Conservation (phyloP, 805 yeast species). For the Helenozyma rhizophorensis region DNA sequence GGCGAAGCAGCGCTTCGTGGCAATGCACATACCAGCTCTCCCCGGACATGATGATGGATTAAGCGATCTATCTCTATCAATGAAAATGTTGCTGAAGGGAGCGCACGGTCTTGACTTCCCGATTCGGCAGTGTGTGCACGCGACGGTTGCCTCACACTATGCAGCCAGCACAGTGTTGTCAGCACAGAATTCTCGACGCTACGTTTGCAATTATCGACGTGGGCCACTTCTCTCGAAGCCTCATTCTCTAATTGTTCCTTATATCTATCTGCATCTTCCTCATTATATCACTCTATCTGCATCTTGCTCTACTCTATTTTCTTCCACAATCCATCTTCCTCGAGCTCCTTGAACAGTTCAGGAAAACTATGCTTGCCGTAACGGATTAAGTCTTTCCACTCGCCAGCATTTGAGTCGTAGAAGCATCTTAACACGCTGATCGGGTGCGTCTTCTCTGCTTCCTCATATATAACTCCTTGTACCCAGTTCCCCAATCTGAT, state of each 20-base stretch:
- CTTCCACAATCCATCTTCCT: slow-evolving; percentile 7
- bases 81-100: too few species aligned
- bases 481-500: slow-evolving; percentile 48
- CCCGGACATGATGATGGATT: slow-evolving; percentile 19
- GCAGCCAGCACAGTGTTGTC: too few species aligned
- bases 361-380: slow-evolving; percentile 29
- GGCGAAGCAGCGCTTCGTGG: neutral
- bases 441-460: slow-evolving; percentile 15
- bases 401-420: slow-evolving; percentile 9
- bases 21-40: slow-evolving; percentile 24
- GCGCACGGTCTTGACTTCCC: slow-evolving; percentile 1
- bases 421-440: slow-evolving; percentile 25
- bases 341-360: slow-evolving; percentile 5
- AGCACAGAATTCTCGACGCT: too few species aligned
- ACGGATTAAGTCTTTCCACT: slow-evolving; percentile 23
- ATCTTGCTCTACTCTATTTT: too few species aligned
- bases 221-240: too few species aligned
- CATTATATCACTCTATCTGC: too few species aligned
- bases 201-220: too few species aligned
- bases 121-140: slow-evolving; percentile 2
- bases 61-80: too few species aligned
- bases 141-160: too few species aligned
- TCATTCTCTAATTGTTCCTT: too few species aligned
- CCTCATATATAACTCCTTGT: slow-evolving; percentile 43
- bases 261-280: too few species aligned